Base-by-base conservation (phyloP, 345 rosid species). In the Noccaea bulbosa region DNA sequence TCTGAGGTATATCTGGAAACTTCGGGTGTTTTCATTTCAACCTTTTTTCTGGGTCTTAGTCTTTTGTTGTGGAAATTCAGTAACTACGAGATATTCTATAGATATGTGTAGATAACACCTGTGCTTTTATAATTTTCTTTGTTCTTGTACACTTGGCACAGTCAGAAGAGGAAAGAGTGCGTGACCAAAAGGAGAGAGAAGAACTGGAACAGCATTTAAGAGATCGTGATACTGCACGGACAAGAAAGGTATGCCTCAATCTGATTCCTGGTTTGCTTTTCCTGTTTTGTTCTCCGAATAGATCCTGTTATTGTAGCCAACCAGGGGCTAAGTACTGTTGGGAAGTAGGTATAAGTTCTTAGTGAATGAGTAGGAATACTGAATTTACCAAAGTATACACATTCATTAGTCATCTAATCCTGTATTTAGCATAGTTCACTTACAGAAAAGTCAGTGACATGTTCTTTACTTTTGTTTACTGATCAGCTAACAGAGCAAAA, bases 91-190 rank as follows among this genome's bases (percentile, higher is more conserved):
- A 14, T 59, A 8, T 43, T 55, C 20, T 34, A 27, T 14, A 52
- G 30, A 54, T 65, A 12, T n/a, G 34, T 40, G 45, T 66, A 16
- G 17, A 48, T 11, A 57, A 22, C 34, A 45, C 44, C 8, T 9
- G 69, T 15, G 67, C 9, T 34, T 33, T 39, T 59, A 8, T 41
- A 47, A 64, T 55, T 27, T 63, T 17, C 66, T 45, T 56, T 62
- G 11, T 50, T 20, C 56, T 27, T 69, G 22, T 67, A 9, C 61
- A 49, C 66, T 70, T 34, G 70, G 48, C 50, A 57, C 78, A 93
- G 97, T 88, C 96, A 2, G 99, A 94, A 78, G 96, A 91, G 78
- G 99, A 94, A 81, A 88, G 88, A 70, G 20, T 81, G 82, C 99
- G 81, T 38, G 99, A 94, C 78, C 97, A 91, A 78, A 85, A 75